Evolutionary conservation across 2,329 filamentous ascomycete species (phyloP).

Genomic region (Diplodia corticola): DNA sequence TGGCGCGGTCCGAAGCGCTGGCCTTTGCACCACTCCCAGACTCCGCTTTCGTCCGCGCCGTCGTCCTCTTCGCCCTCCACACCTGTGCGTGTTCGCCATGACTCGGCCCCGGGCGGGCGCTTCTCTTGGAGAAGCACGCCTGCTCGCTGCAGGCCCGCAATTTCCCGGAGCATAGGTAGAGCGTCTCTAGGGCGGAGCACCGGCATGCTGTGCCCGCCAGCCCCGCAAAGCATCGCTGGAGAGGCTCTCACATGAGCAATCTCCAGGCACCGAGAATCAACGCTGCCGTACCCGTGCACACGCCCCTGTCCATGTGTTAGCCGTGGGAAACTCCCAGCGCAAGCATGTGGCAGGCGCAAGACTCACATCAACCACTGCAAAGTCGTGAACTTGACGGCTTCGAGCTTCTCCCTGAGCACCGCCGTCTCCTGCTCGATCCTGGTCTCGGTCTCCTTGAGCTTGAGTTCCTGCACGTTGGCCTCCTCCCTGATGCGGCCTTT

Average conservation of each 20-base stretch:
- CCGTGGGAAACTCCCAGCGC: slow-evolving; percentile 12
- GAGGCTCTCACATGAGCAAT: slow-evolving; percentile 57
- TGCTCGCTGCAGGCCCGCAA: neutral
- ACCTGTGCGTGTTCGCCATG: neutral
- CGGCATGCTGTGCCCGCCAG: slow-evolving; percentile 7
- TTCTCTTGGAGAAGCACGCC: neutral
- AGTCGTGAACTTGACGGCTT: slow-evolving; percentile 97
- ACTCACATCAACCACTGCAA: slow-evolving; percentile 97
- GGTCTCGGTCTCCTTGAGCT: slow-evolving; percentile 98
- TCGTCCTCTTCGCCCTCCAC: neutral
- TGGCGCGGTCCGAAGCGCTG: slow-evolving; percentile 19
- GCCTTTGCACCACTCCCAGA: slow-evolving; percentile 18
- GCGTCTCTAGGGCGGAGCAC: neutral
- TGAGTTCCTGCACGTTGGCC: slow-evolving; percentile 92
- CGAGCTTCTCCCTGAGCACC: slow-evolving; percentile 82
- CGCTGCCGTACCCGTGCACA: slow-evolving; percentile 66
- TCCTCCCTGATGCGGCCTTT: slow-evolving; percentile 96
- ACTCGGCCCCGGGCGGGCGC: neutral
- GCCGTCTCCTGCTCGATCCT: slow-evolving; percentile 98
- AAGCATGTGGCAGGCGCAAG: neutral
- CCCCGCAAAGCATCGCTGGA: neutral
- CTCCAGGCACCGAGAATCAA: slow-evolving; percentile 68
- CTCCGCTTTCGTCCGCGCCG: neutral
- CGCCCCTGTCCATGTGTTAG: slow-evolving; percentile 51
- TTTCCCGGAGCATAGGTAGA: neutral